Evolutionary conservation across 305 asterid species (phyloP).

Genomic region (Andrographis paniculata): DNA sequence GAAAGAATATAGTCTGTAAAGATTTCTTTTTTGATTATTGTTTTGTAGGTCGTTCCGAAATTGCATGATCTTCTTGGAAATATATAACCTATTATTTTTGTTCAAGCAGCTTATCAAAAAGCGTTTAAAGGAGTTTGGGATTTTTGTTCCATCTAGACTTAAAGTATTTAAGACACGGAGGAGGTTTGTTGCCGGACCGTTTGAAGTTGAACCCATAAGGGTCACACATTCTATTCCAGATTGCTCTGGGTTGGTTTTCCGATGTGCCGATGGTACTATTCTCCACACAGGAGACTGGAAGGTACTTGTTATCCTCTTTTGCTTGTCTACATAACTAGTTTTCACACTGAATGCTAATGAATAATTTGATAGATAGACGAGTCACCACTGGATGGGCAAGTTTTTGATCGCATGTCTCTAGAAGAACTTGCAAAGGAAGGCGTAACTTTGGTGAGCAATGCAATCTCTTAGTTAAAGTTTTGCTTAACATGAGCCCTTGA

Average conservation of each 20-base stretch:
- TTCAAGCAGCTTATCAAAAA: conserved; percentile 78
- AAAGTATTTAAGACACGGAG: conserved; percentile 71
- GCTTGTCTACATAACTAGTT: conserved; percentile 10
- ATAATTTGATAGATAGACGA: conserved; percentile 75
- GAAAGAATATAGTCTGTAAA: conserved; percentile 4
- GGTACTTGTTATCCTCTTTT: conserved; percentile 33
- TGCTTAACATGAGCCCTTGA: conserved; percentile 7
- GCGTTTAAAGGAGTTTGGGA: conserved; percentile 91
- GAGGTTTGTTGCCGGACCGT: conserved; percentile 92
- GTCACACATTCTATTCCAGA: conserved; percentile 99
- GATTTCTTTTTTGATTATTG: conserved; percentile 6
- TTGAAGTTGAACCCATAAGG: conserved; percentile 85
- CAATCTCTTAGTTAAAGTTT: conserved; percentile 8
- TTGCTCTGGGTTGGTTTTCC: conserved; percentile 95
- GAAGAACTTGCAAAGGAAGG: conserved; percentile 99
- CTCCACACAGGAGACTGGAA: conserved; percentile 99
- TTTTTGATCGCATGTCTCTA: conserved; percentile 83
- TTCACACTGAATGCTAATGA: conserved; percentile 10
- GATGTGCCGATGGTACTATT: conserved; percentile 95
- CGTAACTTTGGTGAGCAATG: conserved; percentile 82
- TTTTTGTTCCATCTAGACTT: conserved; percentile 92
- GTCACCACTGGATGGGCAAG: conserved; percentile 88
- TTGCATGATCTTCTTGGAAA: background rate
- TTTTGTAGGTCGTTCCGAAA: conserved; percentile 9
- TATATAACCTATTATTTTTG: background rate